Percentiles rank a stretch among this genome's conserved stretches.
Conservation (phyloP, 768 basidiomycete species). For the Calocera cornea region DNA sequence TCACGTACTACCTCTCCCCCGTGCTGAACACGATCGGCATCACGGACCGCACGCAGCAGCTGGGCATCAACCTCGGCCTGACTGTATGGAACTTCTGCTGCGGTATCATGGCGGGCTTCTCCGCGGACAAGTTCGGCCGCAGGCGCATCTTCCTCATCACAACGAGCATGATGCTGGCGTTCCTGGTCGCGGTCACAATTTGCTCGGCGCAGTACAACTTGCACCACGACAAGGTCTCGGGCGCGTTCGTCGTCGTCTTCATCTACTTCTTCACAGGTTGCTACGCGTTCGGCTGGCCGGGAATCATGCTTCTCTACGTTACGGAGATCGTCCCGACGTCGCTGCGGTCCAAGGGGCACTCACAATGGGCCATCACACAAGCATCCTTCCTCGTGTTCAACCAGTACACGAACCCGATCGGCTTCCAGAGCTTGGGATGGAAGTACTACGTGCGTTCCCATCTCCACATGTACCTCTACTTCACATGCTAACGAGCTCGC, state of each 20-base stretch:
- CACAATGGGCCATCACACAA: conserved; percentile 26
- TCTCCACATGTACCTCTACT: not conserved
- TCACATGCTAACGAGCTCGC: conserved; percentile 1
- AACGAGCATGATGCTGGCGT: conserved; percentile 25
- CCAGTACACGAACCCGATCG: conserved; percentile 17
- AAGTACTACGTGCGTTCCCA: conserved; percentile 19
- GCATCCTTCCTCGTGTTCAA: conserved; percentile 13
- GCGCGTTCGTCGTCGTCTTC: not conserved
- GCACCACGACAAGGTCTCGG: not conserved
- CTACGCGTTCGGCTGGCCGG: conserved; percentile 4
- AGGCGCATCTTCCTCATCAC: conserved; percentile 48
- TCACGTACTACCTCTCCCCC: conserved; percentile 9
- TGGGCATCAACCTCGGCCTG: conserved; percentile 12
- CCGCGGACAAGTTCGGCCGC: conserved; percentile 32
- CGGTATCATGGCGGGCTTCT: conserved; percentile 12
- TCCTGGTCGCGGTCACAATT: conserved; percentile 15
- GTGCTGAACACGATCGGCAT: conserved; percentile 12
- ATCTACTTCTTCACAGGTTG: not conserved
- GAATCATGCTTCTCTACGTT: conserved; percentile 16
- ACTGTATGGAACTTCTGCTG: conserved; percentile 11
- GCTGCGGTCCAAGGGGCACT: conserved; percentile 25
- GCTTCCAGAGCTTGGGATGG: conserved; percentile 12
- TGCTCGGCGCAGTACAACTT: conserved; percentile 1
- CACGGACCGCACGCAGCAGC: conserved; percentile 8
- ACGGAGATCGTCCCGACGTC: conserved; percentile 28